phyloP scores from a whole-genome alignment of 768 basidiomycete genomes.

The Tricholoma saponaceum region DNA sequence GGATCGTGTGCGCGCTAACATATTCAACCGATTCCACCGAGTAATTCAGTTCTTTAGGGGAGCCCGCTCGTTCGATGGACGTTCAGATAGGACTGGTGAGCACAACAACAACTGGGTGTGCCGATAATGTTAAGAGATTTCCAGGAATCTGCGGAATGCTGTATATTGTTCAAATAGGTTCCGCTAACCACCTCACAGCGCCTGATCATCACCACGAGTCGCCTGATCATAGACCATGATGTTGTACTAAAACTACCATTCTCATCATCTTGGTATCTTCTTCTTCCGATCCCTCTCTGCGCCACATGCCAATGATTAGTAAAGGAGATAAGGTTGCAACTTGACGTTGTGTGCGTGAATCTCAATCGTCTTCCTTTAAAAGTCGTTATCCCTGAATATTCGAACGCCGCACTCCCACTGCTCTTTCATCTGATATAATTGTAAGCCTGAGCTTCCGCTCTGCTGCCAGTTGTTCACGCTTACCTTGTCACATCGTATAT shows the following conservation, averaged over 20 bases:
- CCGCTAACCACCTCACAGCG: background rate
- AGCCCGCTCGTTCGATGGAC: too few species aligned
- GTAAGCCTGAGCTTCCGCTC: background rate
- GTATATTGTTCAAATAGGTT: too few species aligned
- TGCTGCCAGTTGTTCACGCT: background rate
- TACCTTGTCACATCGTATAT: background rate
- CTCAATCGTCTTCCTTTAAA: too few species aligned
- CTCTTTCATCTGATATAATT: too few species aligned
- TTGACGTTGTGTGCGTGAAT: background rate
- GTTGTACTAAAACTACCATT: background rate
- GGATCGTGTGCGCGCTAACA: background rate
- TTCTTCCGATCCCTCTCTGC: background rate
- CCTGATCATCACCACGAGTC: background rate
- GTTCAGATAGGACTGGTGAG: too few species aligned
- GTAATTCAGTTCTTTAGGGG: too few species aligned
- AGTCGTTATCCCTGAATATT: too few species aligned
- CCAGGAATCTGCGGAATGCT: too few species aligned
- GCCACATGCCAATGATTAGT: background rate
- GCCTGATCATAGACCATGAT: background rate
- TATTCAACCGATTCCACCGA: background rate
- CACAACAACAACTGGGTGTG: too few species aligned
- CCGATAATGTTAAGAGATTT: too few species aligned
- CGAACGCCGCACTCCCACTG: too few species aligned
- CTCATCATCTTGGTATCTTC: background rate
- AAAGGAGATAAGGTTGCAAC: background rate